Evolutionary conservation across 768 basidiomycete species (phyloP), one percentile per base, ranked within the genome.

Genomic region (Pleurotus sapidus): DNA sequence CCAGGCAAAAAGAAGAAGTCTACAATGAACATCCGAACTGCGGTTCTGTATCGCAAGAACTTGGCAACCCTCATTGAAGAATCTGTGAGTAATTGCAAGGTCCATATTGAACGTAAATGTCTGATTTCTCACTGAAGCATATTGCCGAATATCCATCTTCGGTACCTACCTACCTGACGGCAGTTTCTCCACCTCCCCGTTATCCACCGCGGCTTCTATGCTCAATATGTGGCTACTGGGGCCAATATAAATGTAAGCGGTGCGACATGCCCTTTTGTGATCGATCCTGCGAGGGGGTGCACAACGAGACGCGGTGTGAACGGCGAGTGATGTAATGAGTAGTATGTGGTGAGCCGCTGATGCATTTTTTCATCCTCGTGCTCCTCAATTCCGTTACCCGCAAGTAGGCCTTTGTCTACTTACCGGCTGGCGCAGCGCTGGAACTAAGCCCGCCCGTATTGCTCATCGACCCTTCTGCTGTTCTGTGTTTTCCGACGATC

Each of bases 201-300:
- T 82, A 86, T 57, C 90, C 92, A 5, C 81, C 87, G 6, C 84
- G 90, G 42, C 72, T 84, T 61, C 65, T 94, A 12, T 95, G 93
- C 66, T 84, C 90, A n/a, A 88, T 93, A 23, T 94, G 93, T 63
- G 91, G 93, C 2, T 93, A 90, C 68, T 89, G 83, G 82, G 91
- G 89, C 5, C 75, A 76, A 3, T 94, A 95, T 67, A 86, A 81
- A 56, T 95, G 93, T 73, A 82, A 80, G 59, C 83, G 81, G 62
- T 94, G 93, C 70, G 84, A 84, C 0, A 77, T 91, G 77, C 76
- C 86, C 1, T 93, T 86, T 61, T 94, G 93, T 61, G 86, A 87
- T 68, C 72, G 77, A 42, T 84, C 83, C 56, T 95, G 93, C 64
- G 83, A 87, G 64, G 73, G 74, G 17, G 83, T 89, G 3, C 93